A percentile compares a stretch with the other conserved stretches of the same genome.
These are phyloP conservation scores for Obba rivulosa DNA, from an alignment of 768 basidiomycete genomes.

Conservation along the genomic window DNA sequence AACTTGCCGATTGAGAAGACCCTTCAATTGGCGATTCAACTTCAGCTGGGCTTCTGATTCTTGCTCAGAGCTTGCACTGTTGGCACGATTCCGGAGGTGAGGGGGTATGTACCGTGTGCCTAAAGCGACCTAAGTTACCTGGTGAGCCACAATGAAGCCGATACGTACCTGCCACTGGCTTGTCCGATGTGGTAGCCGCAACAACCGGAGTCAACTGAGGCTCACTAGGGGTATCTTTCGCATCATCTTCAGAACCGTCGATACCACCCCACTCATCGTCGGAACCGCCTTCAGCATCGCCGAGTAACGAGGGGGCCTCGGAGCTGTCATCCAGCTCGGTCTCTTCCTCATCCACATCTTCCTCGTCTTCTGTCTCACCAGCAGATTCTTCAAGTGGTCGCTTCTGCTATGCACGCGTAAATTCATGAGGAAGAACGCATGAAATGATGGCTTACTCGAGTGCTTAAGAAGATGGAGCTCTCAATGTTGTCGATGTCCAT, in stretches of 20 bases:
- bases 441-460: neutral
- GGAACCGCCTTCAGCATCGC: neutral
- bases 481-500: constrained; percentile 21
- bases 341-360: constrained; percentile 12
- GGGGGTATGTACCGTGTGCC: constrained; percentile 75
- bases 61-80: constrained; percentile 28
- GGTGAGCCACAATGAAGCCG: neutral
- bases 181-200: neutral
- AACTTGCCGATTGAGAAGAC: constrained; percentile 76
- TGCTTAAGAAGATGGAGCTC: constrained; percentile 1
- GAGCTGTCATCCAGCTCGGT: constrained; percentile 31
- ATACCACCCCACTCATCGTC: constrained; percentile 20
- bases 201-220: too few species aligned
- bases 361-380: constrained; percentile 8
- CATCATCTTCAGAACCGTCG: constrained; percentile 25
- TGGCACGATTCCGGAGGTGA: constrained; percentile 52
- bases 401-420: neutral
- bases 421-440: neutral
- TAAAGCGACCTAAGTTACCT: constrained; percentile 6
- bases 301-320: constrained; percentile 16
- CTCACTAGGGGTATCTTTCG: constrained; percentile 18
- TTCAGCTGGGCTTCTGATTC: constrained; percentile 41
- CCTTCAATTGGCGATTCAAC: constrained; percentile 75
- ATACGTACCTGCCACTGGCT: neutral
- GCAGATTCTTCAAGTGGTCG: neutral